These are phyloP conservation scores for Waltiozyma sp. DNA, from an alignment of 1,139 yeast genomes.

Conservation along the genomic window DNA sequence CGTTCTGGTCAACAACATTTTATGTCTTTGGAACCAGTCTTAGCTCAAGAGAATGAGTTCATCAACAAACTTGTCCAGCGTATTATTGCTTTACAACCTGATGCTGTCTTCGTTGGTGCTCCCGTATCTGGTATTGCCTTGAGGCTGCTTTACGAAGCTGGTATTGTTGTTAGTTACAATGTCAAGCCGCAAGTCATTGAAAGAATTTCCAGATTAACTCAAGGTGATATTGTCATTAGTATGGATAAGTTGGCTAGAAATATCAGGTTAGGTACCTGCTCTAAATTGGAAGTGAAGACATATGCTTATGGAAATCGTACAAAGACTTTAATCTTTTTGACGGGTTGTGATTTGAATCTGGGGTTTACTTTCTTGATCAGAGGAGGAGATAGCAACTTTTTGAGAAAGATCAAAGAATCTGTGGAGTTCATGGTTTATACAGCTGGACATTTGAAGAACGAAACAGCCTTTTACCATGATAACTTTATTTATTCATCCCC, in stretches of 20 bases:
- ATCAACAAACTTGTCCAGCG: slow-evolving; percentile 73
- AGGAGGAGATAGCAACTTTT: slow-evolving; percentile 53
- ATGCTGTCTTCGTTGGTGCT: slow-evolving; percentile 68
- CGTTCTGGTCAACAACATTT: slow-evolving; percentile 54
- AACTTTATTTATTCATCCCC: slow-evolving; percentile 46
- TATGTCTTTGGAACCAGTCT: slow-evolving; percentile 71
- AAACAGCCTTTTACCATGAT: slow-evolving; percentile 71
- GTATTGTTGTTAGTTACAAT: slow-evolving; percentile 68
- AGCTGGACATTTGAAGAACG: slow-evolving; percentile 67
- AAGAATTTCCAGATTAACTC: slow-evolving; percentile 68
- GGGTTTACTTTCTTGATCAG: slow-evolving; percentile 81
- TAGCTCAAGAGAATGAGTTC: slow-evolving; percentile 84
- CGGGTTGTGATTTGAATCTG: slow-evolving; percentile 61
- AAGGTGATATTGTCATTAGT: slow-evolving; percentile 67
- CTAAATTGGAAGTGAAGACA: slow-evolving; percentile 56
- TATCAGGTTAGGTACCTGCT: slow-evolving; percentile 65
- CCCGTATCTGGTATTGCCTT: slow-evolving; percentile 79
- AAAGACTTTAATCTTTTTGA: slow-evolving; percentile 65
- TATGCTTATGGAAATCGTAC: slow-evolving; percentile 43
- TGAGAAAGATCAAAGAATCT: slow-evolving; percentile 65
- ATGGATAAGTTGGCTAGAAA: slow-evolving; percentile 50
- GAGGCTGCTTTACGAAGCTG: slow-evolving; percentile 57
- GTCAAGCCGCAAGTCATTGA: slow-evolving; percentile 78
- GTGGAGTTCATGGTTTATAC: slow-evolving; percentile 73
- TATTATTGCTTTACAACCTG: slow-evolving; percentile 68